A percentile compares a stretch with the other conserved stretches of the same genome.
These are phyloP conservation scores for Bryum argenteum DNA, from an alignment of 225 moss, liverwort and hornwort species.

Conservation along the genomic window DNA sequence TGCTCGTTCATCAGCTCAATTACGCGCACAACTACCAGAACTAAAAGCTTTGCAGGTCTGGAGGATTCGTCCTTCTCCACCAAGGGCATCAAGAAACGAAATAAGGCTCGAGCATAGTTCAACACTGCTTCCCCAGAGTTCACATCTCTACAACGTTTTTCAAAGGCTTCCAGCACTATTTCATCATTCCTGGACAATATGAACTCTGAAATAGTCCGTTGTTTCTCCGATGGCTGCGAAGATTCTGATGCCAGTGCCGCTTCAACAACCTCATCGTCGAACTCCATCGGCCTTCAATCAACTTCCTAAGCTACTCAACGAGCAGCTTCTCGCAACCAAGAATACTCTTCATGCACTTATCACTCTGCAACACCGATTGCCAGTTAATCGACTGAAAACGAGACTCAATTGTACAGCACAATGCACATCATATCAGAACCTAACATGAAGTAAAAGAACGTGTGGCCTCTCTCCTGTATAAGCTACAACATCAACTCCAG, in stretches of 20 bases:
- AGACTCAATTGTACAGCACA: slow-evolving; percentile 9
- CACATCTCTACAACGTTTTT: slow-evolving; percentile 56
- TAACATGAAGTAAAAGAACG: slow-evolving; percentile 1
- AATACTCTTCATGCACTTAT: background rate
- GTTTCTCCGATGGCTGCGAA: slow-evolving; percentile 49
- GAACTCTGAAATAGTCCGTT: slow-evolving; percentile 46
- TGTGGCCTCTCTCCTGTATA: background rate
- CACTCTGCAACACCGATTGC: background rate
- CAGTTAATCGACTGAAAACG: slow-evolving; percentile 4
- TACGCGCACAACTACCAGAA: slow-evolving; percentile 69
- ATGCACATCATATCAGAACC: slow-evolving; percentile 19
- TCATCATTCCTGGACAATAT: slow-evolving; percentile 61
- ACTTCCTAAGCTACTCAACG: slow-evolving; percentile 1
- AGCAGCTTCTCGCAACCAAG: slow-evolving; percentile 13
- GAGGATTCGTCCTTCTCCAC: slow-evolving; percentile 63
- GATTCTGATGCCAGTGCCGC: slow-evolving; percentile 46
- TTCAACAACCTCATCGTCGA: slow-evolving; percentile 65
- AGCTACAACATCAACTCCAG: background rate
- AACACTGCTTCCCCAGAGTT: slow-evolving; percentile 68
- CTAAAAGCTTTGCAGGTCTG: slow-evolving; percentile 58
- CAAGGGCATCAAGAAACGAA: slow-evolving; percentile 59
- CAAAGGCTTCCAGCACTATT: slow-evolving; percentile 51
- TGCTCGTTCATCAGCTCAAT: slow-evolving; percentile 61
- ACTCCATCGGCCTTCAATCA: slow-evolving; percentile 44
- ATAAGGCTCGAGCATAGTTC: slow-evolving; percentile 74